Evolutionary conservation across 2,329 filamentous ascomycete species (phyloP).

Genomic region (Trichoderma koningii): DNA sequence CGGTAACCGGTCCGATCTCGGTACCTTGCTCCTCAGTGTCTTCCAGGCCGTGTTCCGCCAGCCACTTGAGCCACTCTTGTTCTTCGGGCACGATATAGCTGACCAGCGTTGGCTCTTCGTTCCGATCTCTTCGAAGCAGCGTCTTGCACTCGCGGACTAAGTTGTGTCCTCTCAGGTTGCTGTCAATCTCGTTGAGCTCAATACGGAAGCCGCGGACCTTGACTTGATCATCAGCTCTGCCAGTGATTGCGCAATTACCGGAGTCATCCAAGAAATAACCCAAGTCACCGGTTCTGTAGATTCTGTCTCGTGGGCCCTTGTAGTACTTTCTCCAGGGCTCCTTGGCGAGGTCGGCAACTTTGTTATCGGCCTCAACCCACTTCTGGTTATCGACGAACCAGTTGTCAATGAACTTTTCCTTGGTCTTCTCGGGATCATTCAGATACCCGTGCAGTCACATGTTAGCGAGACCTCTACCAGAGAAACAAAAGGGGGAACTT

Average conservation of each 20-base stretch:
- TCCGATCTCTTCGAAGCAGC: slow-evolving; percentile 57
- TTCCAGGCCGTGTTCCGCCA: slow-evolving; percentile 56
- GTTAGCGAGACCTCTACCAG: not conserved
- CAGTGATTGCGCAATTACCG: slow-evolving; percentile 73
- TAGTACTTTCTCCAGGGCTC: slow-evolving; percentile 80
- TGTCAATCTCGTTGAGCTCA: slow-evolving; percentile 91
- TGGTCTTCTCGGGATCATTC: slow-evolving; percentile 59
- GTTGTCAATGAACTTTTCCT: slow-evolving; percentile 77
- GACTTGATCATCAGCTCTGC: slow-evolving; percentile 83
- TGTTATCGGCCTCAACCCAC: slow-evolving; percentile 66
- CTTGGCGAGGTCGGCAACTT: slow-evolving; percentile 41
- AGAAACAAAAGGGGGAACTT: not conserved
- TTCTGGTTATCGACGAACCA: slow-evolving; percentile 78
- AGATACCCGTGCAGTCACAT: slow-evolving; percentile 59
- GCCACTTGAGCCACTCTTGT: slow-evolving; percentile 63
- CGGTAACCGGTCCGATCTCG: slow-evolving; percentile 46
- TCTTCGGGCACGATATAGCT: slow-evolving; percentile 85
- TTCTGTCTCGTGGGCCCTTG: slow-evolving; percentile 77
- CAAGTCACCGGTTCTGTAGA: slow-evolving; percentile 87
- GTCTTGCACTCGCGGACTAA: slow-evolving; percentile 85
- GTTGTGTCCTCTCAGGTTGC: slow-evolving; percentile 71
- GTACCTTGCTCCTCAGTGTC: slow-evolving; percentile 57
- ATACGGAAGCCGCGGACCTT: slow-evolving; percentile 97
- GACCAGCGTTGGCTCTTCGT: slow-evolving; percentile 76
- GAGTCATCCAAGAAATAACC: slow-evolving; percentile 66